Conservation (phyloP, 805 yeast species). For the Sungouiella blattae region DNA sequence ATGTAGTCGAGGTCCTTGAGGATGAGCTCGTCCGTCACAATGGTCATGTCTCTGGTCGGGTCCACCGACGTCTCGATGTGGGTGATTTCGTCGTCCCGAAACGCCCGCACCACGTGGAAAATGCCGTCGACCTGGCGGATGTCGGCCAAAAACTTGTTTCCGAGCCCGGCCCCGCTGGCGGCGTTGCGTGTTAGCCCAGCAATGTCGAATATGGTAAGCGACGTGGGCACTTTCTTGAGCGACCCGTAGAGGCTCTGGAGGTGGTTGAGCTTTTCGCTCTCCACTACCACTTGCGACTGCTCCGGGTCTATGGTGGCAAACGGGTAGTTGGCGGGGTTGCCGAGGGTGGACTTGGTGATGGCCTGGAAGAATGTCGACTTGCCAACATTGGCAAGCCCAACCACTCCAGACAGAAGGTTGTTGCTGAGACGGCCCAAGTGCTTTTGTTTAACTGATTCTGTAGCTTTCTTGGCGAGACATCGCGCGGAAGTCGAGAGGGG, state of each 20-base stretch:
- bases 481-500: background rate
- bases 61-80: conserved; percentile 18
- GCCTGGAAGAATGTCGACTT: conserved; percentile 98
- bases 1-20: conserved; percentile 61
- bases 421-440: conserved; percentile 16
- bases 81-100: conserved; percentile 17
- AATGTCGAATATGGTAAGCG: conserved; percentile 89
- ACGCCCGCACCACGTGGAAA: conserved; percentile 96
- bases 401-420: conserved; percentile 59
- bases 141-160: conserved; percentile 94
- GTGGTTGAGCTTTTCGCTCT: conserved; percentile 81
- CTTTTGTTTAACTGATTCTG: conserved; percentile 6
- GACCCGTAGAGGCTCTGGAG: conserved; percentile 75
- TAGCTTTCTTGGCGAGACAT: conserved; percentile 11
- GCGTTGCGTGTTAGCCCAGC: conserved; percentile 99
- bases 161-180: conserved; percentile 94
- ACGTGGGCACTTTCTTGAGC: conserved; percentile 85
- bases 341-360: conserved; percentile 85
- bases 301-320: conserved; percentile 98
- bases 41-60: conserved; percentile 17
- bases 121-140: conserved; percentile 97
- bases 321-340: conserved; percentile 96
- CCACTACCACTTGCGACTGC: conserved; percentile 94
- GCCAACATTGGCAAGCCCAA: conserved; percentile 94
- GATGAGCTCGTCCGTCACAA: conserved; percentile 55